Evolutionary conservation across 1,284 basidiomycete genomes (phyloP).

Genomic region (Naganishia cerealis): DNA sequence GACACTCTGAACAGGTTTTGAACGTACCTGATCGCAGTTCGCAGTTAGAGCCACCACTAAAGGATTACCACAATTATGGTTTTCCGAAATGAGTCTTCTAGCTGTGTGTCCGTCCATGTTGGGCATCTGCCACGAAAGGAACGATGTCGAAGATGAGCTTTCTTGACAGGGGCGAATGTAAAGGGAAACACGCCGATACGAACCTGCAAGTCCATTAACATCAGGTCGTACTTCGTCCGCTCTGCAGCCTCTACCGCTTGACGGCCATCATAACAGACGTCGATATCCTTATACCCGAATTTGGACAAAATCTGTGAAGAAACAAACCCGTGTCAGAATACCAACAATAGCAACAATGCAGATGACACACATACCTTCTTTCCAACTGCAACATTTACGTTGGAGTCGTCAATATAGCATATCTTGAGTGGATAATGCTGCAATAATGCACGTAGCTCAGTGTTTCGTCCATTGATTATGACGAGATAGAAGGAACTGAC

Average conservation of each 20-base stretch:
- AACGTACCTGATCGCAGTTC: conserved; percentile 45
- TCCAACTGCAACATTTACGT: conserved; percentile 41
- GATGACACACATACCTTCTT: conserved; percentile 19
- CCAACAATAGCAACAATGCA: not conserved
- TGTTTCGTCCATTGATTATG: not conserved
- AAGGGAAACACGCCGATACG: not conserved
- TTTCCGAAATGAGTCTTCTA: conserved; percentile 31
- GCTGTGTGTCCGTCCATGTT: conserved; percentile 31
- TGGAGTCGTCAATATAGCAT: conserved; percentile 51
- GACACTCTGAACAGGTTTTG: not conserved
- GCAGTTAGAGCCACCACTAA: conserved; percentile 50
- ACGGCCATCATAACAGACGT: conserved; percentile 45
- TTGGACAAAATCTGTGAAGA: conserved; percentile 43
- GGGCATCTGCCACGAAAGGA: conserved; percentile 41
- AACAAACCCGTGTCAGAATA: not conserved
- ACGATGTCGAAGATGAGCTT: not conserved
- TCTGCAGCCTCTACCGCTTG: conserved; percentile 46
- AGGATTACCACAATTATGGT: conserved; percentile 43
- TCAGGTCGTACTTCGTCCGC: conserved; percentile 44
- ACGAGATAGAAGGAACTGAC: not conserved
- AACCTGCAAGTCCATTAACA: conserved; percentile 47
- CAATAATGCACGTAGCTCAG: not conserved
- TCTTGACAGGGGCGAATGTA: not conserved
- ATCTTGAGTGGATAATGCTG: conserved; percentile 42
- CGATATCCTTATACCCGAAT: conserved; percentile 47